Percentiles rank a stretch among this genome's conserved stretches.
These are phyloP conservation scores for Penicillium sp. DNA, from an alignment of 2,329 filamentous ascomycete genomes.

Conservation along the genomic window DNA sequence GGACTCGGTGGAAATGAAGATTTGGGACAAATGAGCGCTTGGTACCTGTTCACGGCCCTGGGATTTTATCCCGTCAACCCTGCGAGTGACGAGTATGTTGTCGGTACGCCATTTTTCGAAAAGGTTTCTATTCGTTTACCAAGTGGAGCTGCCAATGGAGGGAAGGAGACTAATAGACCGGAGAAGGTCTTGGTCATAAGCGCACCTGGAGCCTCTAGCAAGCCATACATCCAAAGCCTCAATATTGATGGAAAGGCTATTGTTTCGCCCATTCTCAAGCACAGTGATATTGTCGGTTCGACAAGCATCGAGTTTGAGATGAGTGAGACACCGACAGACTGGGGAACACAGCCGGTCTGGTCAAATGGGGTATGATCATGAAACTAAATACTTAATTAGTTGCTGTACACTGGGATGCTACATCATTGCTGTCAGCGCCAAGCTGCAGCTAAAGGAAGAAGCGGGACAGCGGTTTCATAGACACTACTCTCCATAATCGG, in stretches of 20 bases:
- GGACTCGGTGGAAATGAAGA: constrained; percentile 55
- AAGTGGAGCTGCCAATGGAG: constrained; percentile 35
- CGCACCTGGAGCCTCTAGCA: constrained; percentile 46
- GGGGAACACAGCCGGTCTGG: constrained; percentile 29
- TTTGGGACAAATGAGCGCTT: constrained; percentile 56
- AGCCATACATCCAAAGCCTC: constrained; percentile 47
- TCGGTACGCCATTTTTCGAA: constrained; percentile 54
- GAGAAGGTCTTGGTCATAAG: constrained; percentile 42
- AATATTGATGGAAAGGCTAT: constrained; percentile 46
- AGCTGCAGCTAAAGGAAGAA: too few species aligned
- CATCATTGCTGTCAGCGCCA: too few species aligned
- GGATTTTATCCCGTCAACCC: constrained; percentile 55
- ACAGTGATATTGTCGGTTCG: constrained; percentile 47
- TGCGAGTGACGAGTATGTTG: constrained; percentile 50
- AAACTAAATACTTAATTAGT: too few species aligned
- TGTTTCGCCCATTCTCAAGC: constrained; percentile 42
- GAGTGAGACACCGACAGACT: constrained; percentile 43
- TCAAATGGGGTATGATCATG: neutral
- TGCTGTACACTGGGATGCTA: neutral
- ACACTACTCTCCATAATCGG: too few species aligned
- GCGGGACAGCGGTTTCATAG: too few species aligned
- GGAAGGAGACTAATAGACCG: constrained; percentile 14
- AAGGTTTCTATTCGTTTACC: constrained; percentile 47
- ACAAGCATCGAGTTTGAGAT: constrained; percentile 51
- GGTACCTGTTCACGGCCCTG: constrained; percentile 54